A percentile compares a stretch with the other conserved stretches of the same genome.
Conservation (phyloP, 495 filamentous ascomycete genomes). For the Parmelia sp. region DNA sequence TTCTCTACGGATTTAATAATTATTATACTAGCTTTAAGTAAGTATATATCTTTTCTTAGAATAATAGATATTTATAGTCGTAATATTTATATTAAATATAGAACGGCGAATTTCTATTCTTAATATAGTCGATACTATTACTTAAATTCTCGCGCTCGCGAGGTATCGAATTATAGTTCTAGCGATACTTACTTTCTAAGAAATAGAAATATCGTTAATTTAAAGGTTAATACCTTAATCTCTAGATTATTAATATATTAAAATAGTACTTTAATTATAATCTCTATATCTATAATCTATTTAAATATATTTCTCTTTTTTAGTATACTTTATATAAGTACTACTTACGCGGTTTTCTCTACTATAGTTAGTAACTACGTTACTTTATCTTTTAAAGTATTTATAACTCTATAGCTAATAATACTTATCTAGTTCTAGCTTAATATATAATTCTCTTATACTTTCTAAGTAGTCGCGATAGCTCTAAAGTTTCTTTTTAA, state of each 20-base stretch:
- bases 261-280: not conserved
- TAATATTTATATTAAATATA: not conserved
- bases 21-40: not conserved
- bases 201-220: not conserved
- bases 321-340: not conserved
- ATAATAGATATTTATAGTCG: not conserved
- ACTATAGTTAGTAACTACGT: not conserved
- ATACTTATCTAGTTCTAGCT: not conserved
- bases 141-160: not conserved
- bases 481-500: not conserved
- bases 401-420: not conserved
- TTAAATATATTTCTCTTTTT: not conserved
- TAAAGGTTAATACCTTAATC: not conserved
- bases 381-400: not conserved
- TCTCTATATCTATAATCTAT: not conserved
- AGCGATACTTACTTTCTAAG: not conserved
- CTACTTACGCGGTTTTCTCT: not conserved
- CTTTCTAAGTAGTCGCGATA: not conserved
- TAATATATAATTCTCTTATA: not conserved
- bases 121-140: not conserved
- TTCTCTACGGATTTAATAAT: not conserved
- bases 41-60: not conserved
- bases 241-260: not conserved
- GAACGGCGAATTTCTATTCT: not conserved
- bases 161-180: not conserved